Evolutionary conservation across 352 stramenopile genomes (phyloP), one percentile per base, ranked within the genome.

Genomic region (Globisporangium perplexum): DNA sequence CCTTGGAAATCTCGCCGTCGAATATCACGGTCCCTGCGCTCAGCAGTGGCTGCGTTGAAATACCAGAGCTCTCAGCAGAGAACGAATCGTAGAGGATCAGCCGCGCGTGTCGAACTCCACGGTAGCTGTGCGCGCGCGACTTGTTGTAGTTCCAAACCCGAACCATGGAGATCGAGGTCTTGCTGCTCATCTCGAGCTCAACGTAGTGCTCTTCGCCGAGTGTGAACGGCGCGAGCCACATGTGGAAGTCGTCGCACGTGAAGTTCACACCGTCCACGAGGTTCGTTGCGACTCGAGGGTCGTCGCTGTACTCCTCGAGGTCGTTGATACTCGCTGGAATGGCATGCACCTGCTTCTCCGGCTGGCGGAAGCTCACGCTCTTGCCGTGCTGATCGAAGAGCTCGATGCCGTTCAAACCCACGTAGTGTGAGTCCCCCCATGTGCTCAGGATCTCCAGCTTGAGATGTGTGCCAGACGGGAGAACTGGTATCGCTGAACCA

Each of bases 121-220:
- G 81, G 53, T 68, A 87, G 15, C 74, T 95, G 30, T 95, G 81
- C 1, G 84, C 83, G 10, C 89, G 70, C 47, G 78, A 93, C 56
- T 96, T 96, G 63, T 96, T 96, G 68, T 97, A 97, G 60, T 97
- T 97, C 90, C 89, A 97, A 18, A 97, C 53, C 17, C 86, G 78
- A 2, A 97, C 54, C 82, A 96, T 94, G 7, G 84, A 89, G 4
- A 97, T 35, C 10, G 68, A 61, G 0, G 67, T 59, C 2, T 17
- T 47, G 0, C 55, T 22, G 7, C 72, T 61, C 28, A 96, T 56
- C 44, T 80, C 63, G 0, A 96, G 42, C 24, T 66, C 39, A 18
- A 96, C 68, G 18, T 71, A 73, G 48, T 95, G 83, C 7, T 66
- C 24, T 8, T 74, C 46, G 0, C 74, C 80, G 14, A 52, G 15